Percentiles rank a stretch among this genome's conserved stretches.
Evolutionary conservation across 2,329 filamentous ascomycete genomes (phyloP).

Genomic region (Verticillium nonalfalfae): DNA sequence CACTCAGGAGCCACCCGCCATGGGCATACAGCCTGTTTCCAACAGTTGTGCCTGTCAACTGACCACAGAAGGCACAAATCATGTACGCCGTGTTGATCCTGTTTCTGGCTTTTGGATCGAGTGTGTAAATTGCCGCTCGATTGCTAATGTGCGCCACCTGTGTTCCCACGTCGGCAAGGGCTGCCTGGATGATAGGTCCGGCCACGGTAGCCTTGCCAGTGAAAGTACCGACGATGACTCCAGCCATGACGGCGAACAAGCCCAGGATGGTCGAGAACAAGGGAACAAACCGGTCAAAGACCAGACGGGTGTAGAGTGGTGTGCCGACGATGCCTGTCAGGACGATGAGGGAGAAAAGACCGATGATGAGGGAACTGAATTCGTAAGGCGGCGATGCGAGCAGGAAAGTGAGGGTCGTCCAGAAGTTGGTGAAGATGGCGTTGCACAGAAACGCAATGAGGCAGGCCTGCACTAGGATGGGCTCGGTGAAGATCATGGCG

Average conservation of each 20-base stretch:
- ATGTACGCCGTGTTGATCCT: slow-evolving; percentile 79
- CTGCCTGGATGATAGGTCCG: slow-evolving; percentile 66
- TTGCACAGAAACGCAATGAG: slow-evolving; percentile 57
- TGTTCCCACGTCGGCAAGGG: slow-evolving; percentile 62
- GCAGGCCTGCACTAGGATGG: slow-evolving; percentile 64
- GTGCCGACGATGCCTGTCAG: slow-evolving; percentile 61
- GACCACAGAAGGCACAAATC: slow-evolving; percentile 68
- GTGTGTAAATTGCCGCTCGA: slow-evolving; percentile 60
- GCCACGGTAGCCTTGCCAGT: slow-evolving; percentile 59
- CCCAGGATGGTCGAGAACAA: slow-evolving; percentile 62
- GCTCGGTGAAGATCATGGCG: slow-evolving; percentile 56
- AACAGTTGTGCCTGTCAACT: slow-evolving; percentile 62
- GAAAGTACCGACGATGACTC: slow-evolving; percentile 63
- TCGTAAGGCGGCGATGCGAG: slow-evolving; percentile 63
- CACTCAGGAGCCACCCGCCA: slow-evolving; percentile 44
- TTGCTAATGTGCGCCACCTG: slow-evolving; percentile 73
- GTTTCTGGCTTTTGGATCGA: slow-evolving; percentile 67
- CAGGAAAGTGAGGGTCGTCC: slow-evolving; percentile 70
- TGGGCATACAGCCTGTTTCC: slow-evolving; percentile 46
- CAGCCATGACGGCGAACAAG: slow-evolving; percentile 49
- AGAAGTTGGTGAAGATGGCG: slow-evolving; percentile 45
- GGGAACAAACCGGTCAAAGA: slow-evolving; percentile 66
- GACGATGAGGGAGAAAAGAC: slow-evolving; percentile 73
- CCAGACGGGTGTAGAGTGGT: slow-evolving; percentile 61
- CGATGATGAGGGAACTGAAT: slow-evolving; percentile 62